Percentiles rank a stretch among this genome's conserved stretches.
phyloP scores from a whole-genome alignment of 1,284 basidiomycete genomes.

The Ganoderma multipileum region DNA sequence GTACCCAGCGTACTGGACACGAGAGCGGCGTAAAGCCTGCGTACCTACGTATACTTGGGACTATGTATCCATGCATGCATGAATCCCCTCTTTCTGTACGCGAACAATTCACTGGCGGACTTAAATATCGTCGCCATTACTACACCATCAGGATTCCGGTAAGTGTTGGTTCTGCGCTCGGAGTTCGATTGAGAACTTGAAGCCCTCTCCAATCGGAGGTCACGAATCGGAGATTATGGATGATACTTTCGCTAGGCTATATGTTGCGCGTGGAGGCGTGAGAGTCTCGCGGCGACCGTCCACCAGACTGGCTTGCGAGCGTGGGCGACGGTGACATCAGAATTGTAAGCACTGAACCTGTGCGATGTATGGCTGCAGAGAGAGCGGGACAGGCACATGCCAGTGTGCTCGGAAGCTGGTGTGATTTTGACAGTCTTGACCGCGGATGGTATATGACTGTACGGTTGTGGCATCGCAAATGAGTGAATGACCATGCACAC shows the following conservation, averaged over 20 bases:
- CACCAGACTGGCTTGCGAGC: not conserved
- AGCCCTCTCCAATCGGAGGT: not conserved
- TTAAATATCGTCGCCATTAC: not conserved
- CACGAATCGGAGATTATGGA: not conserved
- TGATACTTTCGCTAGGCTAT: not conserved
- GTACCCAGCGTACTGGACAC: not conserved
- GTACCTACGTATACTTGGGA: not conserved
- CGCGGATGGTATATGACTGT: too few species aligned
- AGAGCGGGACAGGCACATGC: not conserved
- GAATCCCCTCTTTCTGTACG: not conserved
- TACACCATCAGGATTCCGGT: not conserved
- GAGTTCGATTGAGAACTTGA: not conserved
- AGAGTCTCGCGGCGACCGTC: not conserved
- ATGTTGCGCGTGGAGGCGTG: constrained; percentile 3
- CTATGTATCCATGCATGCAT: not conserved
- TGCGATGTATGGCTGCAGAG: not conserved
- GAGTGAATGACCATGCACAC: too few species aligned
- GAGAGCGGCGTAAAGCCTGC: not conserved
- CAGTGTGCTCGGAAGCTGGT: too few species aligned
- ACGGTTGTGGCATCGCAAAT: too few species aligned
- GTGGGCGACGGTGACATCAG: constrained; percentile 2
- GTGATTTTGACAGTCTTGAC: too few species aligned
- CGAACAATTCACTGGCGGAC: not conserved
- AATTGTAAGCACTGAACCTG: not conserved
- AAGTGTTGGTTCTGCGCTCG: not conserved